A percentile compares a stretch with the other conserved stretches of the same genome.
Evolutionary conservation across 2,329 filamentous ascomycete genomes (phyloP).

Genomic region (Myriosclerotinia scirpicola): DNA sequence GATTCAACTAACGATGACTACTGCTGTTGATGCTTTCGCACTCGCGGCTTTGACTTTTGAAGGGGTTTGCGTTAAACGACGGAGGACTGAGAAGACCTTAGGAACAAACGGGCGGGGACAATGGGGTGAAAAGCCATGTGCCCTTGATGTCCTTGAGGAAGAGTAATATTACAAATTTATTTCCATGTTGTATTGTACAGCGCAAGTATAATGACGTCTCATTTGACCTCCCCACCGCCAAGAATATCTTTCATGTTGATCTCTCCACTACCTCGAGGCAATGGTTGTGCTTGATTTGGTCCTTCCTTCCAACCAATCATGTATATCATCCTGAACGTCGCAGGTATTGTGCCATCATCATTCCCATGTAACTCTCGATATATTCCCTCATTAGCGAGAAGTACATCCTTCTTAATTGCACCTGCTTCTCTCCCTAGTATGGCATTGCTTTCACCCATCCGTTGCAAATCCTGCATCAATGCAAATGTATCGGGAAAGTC

Average conservation of each 20-base stretch:
- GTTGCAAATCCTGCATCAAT: constrained; percentile 89
- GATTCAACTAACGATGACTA: constrained; percentile 56
- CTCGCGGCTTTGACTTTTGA: constrained; percentile 50
- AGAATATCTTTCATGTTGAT: constrained; percentile 85
- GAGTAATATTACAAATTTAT: not conserved
- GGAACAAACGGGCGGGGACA: not conserved
- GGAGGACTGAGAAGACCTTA: not conserved
- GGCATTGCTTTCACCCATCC: constrained; percentile 94
- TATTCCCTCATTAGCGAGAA: constrained; percentile 84
- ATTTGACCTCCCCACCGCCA: constrained; percentile 40
- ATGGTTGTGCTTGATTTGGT: constrained; percentile 72
- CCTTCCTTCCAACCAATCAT: constrained; percentile 99
- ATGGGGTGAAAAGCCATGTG: not conserved
- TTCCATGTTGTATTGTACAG: not conserved
- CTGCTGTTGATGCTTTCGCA: constrained; percentile 52
- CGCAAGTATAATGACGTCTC: constrained; percentile 8
- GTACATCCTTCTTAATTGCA: constrained; percentile 73
- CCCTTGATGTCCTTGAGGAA: not conserved
- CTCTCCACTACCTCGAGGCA: constrained; percentile 80
- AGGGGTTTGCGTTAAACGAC: not conserved
- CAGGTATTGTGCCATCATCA: constrained; percentile 72
- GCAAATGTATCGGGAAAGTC: constrained; percentile 89
- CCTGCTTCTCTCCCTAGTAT: constrained; percentile 82
- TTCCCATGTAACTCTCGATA: constrained; percentile 87
- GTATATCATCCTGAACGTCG: constrained; percentile 92